Conservation (phyloP, 441 rosid species). For the Gossypium aridum region DNA sequence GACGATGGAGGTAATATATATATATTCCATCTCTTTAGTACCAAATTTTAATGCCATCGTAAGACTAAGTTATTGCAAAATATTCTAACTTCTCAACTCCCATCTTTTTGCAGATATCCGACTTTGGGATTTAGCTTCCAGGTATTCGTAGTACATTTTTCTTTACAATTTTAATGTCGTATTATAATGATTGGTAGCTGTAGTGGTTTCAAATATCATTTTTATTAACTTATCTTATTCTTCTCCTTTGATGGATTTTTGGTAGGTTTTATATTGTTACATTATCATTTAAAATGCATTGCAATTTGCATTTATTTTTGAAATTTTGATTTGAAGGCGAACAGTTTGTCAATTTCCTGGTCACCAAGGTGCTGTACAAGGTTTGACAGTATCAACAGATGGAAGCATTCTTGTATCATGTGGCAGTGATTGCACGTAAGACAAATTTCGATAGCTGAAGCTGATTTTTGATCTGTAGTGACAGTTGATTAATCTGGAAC, state of each 20-base stretch:
- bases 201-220: neutral
- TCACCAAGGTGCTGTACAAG: constrained; percentile 88
- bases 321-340: constrained; percentile 43
- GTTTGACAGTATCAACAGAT: constrained; percentile 83
- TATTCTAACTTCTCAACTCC: constrained; percentile 4
- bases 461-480: neutral
- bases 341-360: constrained; percentile 91
- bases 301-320: constrained; percentile 13
- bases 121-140: constrained; percentile 88
- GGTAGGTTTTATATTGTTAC: neutral
- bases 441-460: constrained; percentile 14
- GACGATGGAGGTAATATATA: constrained; percentile 78
- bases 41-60: neutral
- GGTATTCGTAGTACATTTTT: constrained; percentile 30
- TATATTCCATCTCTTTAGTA: neutral
- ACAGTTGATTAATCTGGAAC: neutral
- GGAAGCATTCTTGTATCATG: constrained; percentile 75
- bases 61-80: neutral
- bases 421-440: constrained; percentile 92
- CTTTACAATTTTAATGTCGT: neutral
- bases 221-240: neutral
- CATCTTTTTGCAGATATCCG: constrained; percentile 66
- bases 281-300: neutral
- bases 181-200: neutral
- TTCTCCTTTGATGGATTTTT: neutral